These are phyloP conservation scores for Boletellus emodensis DNA, from an alignment of 768 basidiomycete genomes.

Conservation along the genomic window DNA sequence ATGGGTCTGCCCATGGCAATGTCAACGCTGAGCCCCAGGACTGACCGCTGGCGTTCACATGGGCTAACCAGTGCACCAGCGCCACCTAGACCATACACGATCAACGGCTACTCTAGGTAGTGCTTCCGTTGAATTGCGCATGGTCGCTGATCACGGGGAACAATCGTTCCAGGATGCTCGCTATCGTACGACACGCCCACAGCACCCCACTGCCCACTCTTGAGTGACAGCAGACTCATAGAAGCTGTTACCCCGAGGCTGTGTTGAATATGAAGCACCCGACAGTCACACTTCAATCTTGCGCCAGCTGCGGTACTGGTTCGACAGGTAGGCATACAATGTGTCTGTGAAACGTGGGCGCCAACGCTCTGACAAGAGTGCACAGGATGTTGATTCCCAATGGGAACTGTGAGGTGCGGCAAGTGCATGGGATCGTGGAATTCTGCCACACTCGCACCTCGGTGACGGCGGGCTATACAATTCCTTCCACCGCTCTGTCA, in stretches of 20 bases:
- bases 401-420: constrained; percentile 37
- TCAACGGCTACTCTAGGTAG: constrained; percentile 60
- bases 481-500: constrained; percentile 44
- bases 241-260: not conserved
- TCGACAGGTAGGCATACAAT: constrained; percentile 34
- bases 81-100: constrained; percentile 36
- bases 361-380: constrained; percentile 47
- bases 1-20: constrained; percentile 38
- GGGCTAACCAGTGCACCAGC: constrained; percentile 36
- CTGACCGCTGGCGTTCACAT: constrained; percentile 41
- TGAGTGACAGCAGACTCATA: constrained; percentile 49
- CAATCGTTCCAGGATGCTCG: constrained; percentile 43
- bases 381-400: constrained; percentile 46
- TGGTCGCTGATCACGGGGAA: constrained; percentile 41
- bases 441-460: not conserved
- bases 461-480: constrained; percentile 42
- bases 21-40: constrained; percentile 55
- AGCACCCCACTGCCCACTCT: constrained; percentile 48
- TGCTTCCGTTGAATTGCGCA: constrained; percentile 53
- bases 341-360: constrained; percentile 47
- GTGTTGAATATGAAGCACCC: not conserved
- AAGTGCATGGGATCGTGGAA: not conserved
- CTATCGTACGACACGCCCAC: constrained; percentile 61
- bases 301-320: constrained; percentile 47
- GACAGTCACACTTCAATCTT: constrained; percentile 41